Conservation (phyloP, 1,139 yeast genomes). For the Pichia cactophila region DNA sequence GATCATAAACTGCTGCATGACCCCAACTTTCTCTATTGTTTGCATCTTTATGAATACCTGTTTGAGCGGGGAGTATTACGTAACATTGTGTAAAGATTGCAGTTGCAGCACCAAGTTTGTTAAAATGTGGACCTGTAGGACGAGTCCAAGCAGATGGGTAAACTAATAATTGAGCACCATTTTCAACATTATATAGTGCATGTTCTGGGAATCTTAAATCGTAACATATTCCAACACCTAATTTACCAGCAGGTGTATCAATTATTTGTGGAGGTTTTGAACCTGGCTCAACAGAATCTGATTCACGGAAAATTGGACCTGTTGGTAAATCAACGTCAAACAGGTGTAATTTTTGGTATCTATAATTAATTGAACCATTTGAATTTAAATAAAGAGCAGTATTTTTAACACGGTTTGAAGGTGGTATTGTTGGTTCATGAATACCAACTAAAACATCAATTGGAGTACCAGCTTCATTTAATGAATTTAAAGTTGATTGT, state of each 20-base stretch:
- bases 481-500: constrained; percentile 36
- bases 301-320: constrained; percentile 70
- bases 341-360: constrained; percentile 80
- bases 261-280: constrained; percentile 47
- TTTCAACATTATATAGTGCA: constrained; percentile 51
- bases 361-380: constrained; percentile 52
- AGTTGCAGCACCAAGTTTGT: constrained; percentile 64
- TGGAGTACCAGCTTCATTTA: constrained; percentile 30
- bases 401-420: constrained; percentile 43
- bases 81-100: constrained; percentile 86
- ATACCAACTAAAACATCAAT: constrained; percentile 62
- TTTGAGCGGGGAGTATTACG: constrained; percentile 88
- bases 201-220: constrained; percentile 87
- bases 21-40: constrained; percentile 54
- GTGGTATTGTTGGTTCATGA: constrained; percentile 54
- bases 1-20: constrained; percentile 76
- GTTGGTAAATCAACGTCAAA: constrained; percentile 80
- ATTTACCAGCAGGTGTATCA: constrained; percentile 48
- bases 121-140: constrained; percentile 94
- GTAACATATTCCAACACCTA: constrained; percentile 69
- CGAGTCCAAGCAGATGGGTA: constrained; percentile 92
- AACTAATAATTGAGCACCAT: constrained; percentile 72
- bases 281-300: constrained; percentile 80
- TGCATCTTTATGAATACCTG: constrained; percentile 51
- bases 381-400: constrained; percentile 64